phyloP scores from a whole-genome alignment of 495 filamentous ascomycete genomes.

The Trichoderma virens region DNA sequence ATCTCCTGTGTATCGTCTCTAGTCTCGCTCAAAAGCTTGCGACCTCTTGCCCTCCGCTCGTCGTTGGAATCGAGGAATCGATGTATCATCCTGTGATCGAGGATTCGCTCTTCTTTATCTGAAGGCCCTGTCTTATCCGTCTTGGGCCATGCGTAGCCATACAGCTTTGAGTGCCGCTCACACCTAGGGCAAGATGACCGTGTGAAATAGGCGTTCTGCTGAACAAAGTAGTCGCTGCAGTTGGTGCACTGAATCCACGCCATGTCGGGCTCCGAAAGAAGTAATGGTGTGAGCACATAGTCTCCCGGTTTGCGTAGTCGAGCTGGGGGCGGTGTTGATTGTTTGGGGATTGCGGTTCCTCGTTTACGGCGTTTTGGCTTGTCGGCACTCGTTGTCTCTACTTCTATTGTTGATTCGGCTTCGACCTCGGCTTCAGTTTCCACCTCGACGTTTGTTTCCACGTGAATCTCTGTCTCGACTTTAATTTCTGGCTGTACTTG shows the following conservation, averaged over 20 bases:
- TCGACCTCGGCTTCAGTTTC: not conserved
- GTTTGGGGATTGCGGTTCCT: not conserved
- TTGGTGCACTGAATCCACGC: slow-evolving; percentile 83
- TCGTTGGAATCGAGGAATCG: slow-evolving; percentile 61
- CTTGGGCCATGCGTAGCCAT: slow-evolving; percentile 93
- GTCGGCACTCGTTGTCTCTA: not conserved
- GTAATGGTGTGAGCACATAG: slow-evolving; percentile 63
- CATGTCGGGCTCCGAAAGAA: slow-evolving; percentile 64
- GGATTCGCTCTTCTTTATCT: slow-evolving; percentile 69
- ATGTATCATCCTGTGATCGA: slow-evolving; percentile 66
- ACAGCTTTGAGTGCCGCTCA: slow-evolving; percentile 91
- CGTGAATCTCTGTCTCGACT: not conserved
- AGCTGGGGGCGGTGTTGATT: slow-evolving; percentile 18
- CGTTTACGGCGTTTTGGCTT: not conserved
- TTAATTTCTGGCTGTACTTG: not conserved
- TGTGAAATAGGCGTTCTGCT: slow-evolving; percentile 78
- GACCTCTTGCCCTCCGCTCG: slow-evolving; percentile 48
- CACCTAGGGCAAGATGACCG: slow-evolving; percentile 80
- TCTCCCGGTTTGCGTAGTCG: slow-evolving; percentile 56
- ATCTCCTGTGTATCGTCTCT: not conserved
- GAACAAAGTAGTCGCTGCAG: slow-evolving; percentile 75
- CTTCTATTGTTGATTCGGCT: not conserved
- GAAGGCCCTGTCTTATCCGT: slow-evolving; percentile 65
- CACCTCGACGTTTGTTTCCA: not conserved
- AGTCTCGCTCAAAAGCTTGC: slow-evolving; percentile 25